phyloP scores from a whole-genome alignment of 1,284 basidiomycete genomes.

The Lentinus polychrous region DNA sequence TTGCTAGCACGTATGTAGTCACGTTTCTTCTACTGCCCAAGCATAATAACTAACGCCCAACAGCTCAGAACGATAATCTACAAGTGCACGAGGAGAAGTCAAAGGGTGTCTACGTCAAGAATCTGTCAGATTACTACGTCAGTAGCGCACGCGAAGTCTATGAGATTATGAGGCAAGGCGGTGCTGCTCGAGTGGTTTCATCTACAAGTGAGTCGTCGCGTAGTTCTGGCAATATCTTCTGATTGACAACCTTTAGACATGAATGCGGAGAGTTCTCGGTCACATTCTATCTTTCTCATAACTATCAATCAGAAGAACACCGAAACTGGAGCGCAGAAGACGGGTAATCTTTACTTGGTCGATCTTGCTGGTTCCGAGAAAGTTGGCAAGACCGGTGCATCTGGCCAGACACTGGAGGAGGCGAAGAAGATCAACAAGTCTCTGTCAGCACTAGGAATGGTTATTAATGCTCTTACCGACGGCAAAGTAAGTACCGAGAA shows the following conservation, averaged over 20 bases:
- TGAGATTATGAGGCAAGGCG: conserved; percentile 98
- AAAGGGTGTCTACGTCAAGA: conserved; percentile 97
- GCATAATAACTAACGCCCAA: conserved; percentile 6
- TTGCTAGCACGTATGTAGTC: conserved; percentile 83
- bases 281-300: conserved; percentile 98
- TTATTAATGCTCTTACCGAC: conserved; percentile 98
- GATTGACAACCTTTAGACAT: conserved; percentile 62
- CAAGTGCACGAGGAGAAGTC: conserved; percentile 99
- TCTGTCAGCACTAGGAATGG: conserved; percentile 96
- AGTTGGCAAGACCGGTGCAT: conserved; percentile 98
- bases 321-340: conserved; percentile 93
- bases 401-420: conserved; percentile 97
- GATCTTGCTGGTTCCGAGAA: conserved; percentile 99
- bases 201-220: conserved; percentile 73
- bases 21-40: neutral
- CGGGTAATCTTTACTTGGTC: conserved; percentile 95
- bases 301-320: conserved; percentile 96
- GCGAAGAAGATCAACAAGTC: conserved; percentile 99
- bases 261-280: conserved; percentile 99
- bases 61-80: conserved; percentile 97
- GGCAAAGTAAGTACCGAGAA: conserved; percentile 60
- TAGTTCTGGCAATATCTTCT: conserved; percentile 1
- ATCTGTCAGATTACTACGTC: conserved; percentile 96
- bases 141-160: conserved; percentile 95
- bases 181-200: conserved; percentile 85